These are phyloP conservation scores for Candida palmyrensis DNA, from an alignment of 805 yeast genomes.

Conservation along the genomic window DNA sequence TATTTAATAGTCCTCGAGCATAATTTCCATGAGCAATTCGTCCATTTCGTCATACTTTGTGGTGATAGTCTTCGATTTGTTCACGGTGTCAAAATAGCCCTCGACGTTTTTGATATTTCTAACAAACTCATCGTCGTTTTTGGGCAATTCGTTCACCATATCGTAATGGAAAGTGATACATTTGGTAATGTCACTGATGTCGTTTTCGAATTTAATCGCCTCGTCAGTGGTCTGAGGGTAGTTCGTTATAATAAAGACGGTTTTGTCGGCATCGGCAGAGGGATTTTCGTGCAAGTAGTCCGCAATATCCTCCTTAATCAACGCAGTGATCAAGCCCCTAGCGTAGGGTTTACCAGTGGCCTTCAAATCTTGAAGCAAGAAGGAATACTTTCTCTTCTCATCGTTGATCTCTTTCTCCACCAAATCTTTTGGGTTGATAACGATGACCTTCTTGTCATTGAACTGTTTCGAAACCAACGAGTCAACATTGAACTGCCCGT, in stretches of 20 bases:
- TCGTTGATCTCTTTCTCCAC: constrained; percentile 41
- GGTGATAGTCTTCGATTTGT: constrained; percentile 31
- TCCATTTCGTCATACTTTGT: constrained; percentile 17
- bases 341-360: constrained; percentile 25
- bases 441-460: constrained; percentile 21
- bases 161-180: constrained; percentile 33
- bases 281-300: constrained; percentile 23
- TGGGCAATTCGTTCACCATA: constrained; percentile 14
- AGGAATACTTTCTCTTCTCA: constrained; percentile 43
- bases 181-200: constrained; percentile 46
- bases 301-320: constrained; percentile 36
- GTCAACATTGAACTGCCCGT: constrained; percentile 12
- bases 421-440: constrained; percentile 48
- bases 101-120: constrained; percentile 42
- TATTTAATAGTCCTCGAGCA: constrained; percentile 13
- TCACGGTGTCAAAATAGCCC: constrained; percentile 64
- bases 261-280: constrained; percentile 29
- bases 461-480: constrained; percentile 10
- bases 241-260: constrained; percentile 47
- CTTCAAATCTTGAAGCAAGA: constrained; percentile 44
- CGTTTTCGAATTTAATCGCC: constrained; percentile 70
- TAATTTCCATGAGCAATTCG: constrained; percentile 14
- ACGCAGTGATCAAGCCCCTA: constrained; percentile 47
- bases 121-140: constrained; percentile 13
- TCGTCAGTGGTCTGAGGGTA: constrained; percentile 62